Evolutionary conservation across 2,329 filamentous ascomycete genomes (phyloP), one percentile per base, ranked within the genome.

Genomic region (Colletotrichum sp.): DNA sequence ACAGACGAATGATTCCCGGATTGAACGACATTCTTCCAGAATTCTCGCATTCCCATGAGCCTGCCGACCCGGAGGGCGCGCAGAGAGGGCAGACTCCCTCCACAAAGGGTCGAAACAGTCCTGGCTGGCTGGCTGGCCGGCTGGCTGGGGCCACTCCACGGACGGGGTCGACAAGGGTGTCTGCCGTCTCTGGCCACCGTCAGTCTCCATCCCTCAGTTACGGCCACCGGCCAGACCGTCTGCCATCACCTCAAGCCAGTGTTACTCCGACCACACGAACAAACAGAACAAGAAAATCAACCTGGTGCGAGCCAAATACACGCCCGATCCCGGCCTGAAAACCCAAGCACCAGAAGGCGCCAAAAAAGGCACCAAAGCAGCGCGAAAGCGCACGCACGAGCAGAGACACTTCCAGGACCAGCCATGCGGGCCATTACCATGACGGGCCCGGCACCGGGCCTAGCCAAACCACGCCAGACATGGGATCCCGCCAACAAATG

Each of bases 401-500:
- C 28, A 66, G 61, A 72, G 58, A 55, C 39, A 39, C 39, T 39
- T 65, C 70, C 22, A 65, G 70, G 65, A 61, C 74, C 55, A 75
- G 74, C 74, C 74, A 74, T 74, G 73, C 64, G 70, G 70, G 70
- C 58, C 36, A 64, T 62, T 56, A 22, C 70, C 62, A 48, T 73
- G 32, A 73, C 56, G 64, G 56, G 70, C 55, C 58, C 70, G 61
- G 70, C 64, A 60, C 70, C 58, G 48, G 58, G 32, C 70, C 58
- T 52, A 32, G 34, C 70, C 74, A 68, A 30, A 69, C 74, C 58
- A 58, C 58, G 65, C 64, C 74, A 69, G 64, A 55, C 70, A 74
- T 74, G 70, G 73, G 74, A 76, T 74, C 70, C 74, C 65, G 43
- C 74, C 74, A 68, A 68, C 58, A 60, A 58, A 68, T 62, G 43